These are phyloP conservation scores for Apostasia shenzhenica DNA, from an alignment of 106 monocot species.

Conservation along the genomic window DNA sequence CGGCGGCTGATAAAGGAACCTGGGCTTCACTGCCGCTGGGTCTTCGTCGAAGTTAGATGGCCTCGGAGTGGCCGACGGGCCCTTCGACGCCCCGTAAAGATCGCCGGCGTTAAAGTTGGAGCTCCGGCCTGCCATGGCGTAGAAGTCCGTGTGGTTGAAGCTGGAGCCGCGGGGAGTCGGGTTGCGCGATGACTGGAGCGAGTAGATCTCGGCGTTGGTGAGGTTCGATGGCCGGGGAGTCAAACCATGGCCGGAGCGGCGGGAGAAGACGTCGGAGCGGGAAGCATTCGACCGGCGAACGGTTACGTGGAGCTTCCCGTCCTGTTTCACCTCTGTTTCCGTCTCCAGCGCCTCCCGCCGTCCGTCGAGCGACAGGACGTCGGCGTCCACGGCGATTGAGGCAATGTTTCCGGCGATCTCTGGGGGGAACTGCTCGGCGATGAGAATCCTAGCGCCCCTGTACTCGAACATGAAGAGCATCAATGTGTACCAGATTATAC, in stretches of 20 bases:
- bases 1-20: neutral
- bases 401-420: conserved; percentile 51
- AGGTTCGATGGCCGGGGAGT: conserved; percentile 91
- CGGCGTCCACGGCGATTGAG: conserved; percentile 72
- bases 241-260: conserved; percentile 59
- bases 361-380: conserved; percentile 79
- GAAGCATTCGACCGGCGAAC: conserved; percentile 84
- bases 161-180: conserved; percentile 90
- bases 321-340: conserved; percentile 60
- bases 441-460: conserved; percentile 59
- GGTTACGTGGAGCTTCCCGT: conserved; percentile 72
- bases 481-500: conserved; percentile 95
- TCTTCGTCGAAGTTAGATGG: conserved; percentile 64
- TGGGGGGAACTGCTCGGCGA: conserved; percentile 76
- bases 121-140: conserved; percentile 75
- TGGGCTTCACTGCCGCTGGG: neutral
- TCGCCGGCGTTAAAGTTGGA: conserved; percentile 75
- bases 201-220: conserved; percentile 98
- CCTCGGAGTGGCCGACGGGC: conserved; percentile 28
- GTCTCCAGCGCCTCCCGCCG: conserved; percentile 58
- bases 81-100: conserved; percentile 15
- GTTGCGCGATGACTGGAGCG: conserved; percentile 87
- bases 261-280: conserved; percentile 80
- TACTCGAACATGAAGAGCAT: conserved; percentile 95
- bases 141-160: conserved; percentile 91